Base-by-base conservation (phyloP, 2,329 filamentous ascomycete genomes). In the Alternaria alternata region DNA sequence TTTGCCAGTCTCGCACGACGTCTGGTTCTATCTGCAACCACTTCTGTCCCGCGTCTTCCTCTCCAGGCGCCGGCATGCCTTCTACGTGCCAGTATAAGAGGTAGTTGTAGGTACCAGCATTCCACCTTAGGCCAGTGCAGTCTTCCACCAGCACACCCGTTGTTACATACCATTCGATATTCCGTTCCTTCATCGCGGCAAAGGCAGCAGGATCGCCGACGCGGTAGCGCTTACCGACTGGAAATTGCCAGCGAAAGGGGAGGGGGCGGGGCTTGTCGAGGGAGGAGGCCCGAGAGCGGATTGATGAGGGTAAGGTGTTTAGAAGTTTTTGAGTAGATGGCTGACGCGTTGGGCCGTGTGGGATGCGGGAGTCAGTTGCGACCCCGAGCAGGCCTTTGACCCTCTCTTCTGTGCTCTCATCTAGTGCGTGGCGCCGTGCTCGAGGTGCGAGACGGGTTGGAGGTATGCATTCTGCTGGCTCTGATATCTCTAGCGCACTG, bases 91-190 rank as follows among this genome's bases (percentile, higher is more conserved):
- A 55, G 3, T 36, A 55, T 6, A 55, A 7, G 16, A 55, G 30
- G 28, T 55, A 49, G 4, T 24, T 36, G 18, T 48, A 55, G 14
- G 28, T 38, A 9, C 53, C 53, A 1, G 54, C 54, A 9, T 42
- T 51, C 54, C 54, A 57, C 3, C 38, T n/a, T 9, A 57, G 16
- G 4, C 54, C 54, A 1, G n/a, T 26, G 22, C 18, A 18, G 7
- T 51, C 41, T 26, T 57, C 47, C 2, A 44, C 32, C 5, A 57
- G 39, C 2, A 57, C 1, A 4, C 54, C 54, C 1, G 54, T 57
- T 2, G 54, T 57, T 12, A 47, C 54, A 1, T 51, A 52, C 54
- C 54, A 57, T 9, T 51, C 47, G 3, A 57, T 34, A 2, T 52
- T 57, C 2, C 26, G 28, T 8, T 52, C 39, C 3, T 42, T 30